Base-by-base conservation (phyloP, 192 early-diverging fungal genomes). In the Gamsiella multidivaricata region DNA sequence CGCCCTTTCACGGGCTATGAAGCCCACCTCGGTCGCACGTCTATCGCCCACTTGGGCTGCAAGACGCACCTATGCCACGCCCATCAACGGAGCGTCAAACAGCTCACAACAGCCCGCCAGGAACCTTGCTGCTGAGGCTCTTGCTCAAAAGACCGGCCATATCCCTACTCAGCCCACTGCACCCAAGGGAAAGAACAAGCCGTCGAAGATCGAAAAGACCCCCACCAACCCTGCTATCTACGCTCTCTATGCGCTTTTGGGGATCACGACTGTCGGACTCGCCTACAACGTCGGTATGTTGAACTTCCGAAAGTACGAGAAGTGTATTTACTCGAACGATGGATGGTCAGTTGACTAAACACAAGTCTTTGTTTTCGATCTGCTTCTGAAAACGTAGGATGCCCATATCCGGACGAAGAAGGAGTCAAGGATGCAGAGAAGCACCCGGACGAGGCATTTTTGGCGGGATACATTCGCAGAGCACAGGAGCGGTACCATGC, bases 131-230 rank as follows among this genome's bases (percentile, higher is more conserved):
- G 81, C 79, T 23, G 85, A 83, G 54, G 81, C 66, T 12, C 67
- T 84, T 3, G 81, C 83, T 14, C 70, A 80, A 57, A 82, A 83
- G 52, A 81, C 74, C 14, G 76, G 81, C 32, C 60, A 50, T 22
- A 59, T 42, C 17, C 47, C 64, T 28, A 65, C 64, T 33, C 74
- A 66, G 62, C 59, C 80, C 9, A 87, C 83, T 28, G 65, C 70
- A 2, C 85, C 85, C 32, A 86, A 86, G 59, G 76, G 85, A 28
- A 80, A 84, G 57, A 84, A 82, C 56, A 87, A 87, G 59, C 85
- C 85, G 17, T 72, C 81, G 6, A 84, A 84, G 66, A 73, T 79
- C 33, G 80, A 71, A 34, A 70, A 87, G 47, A 83, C 74, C 3
- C 59, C 60, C 14, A 81, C 54, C 23, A 74, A 65, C 55, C 70